Conservation (phyloP, 441 rosid genomes). For the Euphorbia celastroides region DNA sequence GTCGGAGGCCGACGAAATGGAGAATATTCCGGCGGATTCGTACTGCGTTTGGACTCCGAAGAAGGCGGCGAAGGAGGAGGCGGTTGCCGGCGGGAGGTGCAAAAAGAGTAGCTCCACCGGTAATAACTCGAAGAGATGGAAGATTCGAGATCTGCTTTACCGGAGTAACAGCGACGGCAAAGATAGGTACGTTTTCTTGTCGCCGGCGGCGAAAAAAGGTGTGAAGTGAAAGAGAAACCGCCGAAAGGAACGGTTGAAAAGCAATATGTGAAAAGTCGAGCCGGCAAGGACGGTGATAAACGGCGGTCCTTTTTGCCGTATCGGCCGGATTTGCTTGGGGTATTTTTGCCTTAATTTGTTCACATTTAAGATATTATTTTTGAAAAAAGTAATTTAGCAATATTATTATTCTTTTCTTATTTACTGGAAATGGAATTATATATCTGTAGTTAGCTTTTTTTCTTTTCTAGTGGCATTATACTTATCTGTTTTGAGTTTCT, state of each 20-base stretch:
- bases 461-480: too few relatives aligned
- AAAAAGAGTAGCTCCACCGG: constrained; percentile 73
- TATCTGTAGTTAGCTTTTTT: too few relatives aligned
- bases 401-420: too few relatives aligned
- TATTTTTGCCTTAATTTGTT: constrained; percentile 28
- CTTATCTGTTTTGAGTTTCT: too few relatives aligned
- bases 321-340: constrained; percentile 43
- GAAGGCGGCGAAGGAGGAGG: constrained; percentile 11
- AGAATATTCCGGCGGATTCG: constrained; percentile 38
- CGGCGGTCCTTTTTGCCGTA: constrained; percentile 44
- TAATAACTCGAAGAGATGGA: constrained; percentile 61
- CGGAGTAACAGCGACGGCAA: constrained; percentile 64
- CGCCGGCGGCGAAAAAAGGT: constrained; percentile 20
- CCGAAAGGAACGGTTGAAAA: not conserved
- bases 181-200: constrained; percentile 33
- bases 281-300: constrained; percentile 29
- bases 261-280: constrained; percentile 13
- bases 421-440: too few relatives aligned
- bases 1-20: constrained; percentile 55
- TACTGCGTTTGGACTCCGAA: constrained; percentile 74
- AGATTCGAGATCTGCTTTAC: constrained; percentile 40
- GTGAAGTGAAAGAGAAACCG: not conserved
- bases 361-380: too few relatives aligned
- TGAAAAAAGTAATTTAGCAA: too few relatives aligned
- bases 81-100: constrained; percentile 25